Evolutionary conservation across 257 asterid species (phyloP).

Genomic region (Handroanthus guayacan): DNA sequence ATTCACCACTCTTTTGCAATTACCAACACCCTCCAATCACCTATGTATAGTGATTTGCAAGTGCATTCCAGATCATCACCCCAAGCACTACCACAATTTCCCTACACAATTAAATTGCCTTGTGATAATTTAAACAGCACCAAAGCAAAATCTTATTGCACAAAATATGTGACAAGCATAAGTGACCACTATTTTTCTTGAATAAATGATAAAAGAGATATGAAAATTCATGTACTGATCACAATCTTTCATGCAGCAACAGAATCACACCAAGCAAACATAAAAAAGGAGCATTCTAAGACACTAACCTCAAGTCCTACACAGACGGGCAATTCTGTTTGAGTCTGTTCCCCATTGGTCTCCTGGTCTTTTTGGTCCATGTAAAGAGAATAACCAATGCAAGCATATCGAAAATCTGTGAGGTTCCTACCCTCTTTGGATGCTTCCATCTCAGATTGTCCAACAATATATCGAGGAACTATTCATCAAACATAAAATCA

Average conservation of each 20-base stretch:
- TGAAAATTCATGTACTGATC: neutral
- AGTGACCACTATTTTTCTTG: conserved; percentile 13
- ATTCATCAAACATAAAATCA: conserved; percentile 46
- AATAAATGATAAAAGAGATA: neutral
- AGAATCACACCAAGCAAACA: conserved; percentile 28
- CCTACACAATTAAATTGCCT: conserved; percentile 11
- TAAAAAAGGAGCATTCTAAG: conserved; percentile 6
- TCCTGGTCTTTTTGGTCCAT: conserved; percentile 55
- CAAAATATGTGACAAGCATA: conserved; percentile 8
- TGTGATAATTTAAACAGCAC: neutral
- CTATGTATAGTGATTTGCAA: conserved; percentile 13
- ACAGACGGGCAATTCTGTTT: conserved; percentile 77
- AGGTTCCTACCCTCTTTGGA: conserved; percentile 77
- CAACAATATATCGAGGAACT: conserved; percentile 73
- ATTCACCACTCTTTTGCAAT: conserved; percentile 10
- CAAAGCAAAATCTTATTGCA: conserved; percentile 1
- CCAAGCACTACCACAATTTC: conserved; percentile 1
- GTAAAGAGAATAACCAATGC: conserved; percentile 87
- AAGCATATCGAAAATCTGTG: conserved; percentile 77
- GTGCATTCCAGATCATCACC: conserved; percentile 8
- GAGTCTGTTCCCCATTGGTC: conserved; percentile 49
- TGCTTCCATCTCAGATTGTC: conserved; percentile 75
- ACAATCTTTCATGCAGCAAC: conserved; percentile 8
- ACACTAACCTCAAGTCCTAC: conserved; percentile 88
- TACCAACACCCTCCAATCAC: neutral